Evolutionary conservation across 1,139 yeast genomes (phyloP).

Genomic region (Yamadazyma spencermartinsiae): DNA sequence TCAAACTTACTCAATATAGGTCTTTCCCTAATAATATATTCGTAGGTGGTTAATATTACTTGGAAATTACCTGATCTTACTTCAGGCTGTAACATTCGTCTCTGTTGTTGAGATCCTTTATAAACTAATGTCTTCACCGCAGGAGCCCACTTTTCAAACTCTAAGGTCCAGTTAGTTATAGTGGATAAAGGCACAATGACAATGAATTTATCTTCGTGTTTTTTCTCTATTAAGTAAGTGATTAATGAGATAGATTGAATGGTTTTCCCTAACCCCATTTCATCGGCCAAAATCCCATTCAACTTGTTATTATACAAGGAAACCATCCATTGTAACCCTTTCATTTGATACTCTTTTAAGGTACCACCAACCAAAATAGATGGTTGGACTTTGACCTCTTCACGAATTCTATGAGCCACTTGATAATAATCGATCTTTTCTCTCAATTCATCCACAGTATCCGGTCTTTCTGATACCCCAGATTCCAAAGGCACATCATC

Average conservation of each 20-base stretch:
- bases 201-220: conserved; percentile 67
- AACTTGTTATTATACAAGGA: conserved; percentile 89
- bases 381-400: conserved; percentile 66
- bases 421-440: conserved; percentile 74
- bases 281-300: conserved; percentile 96
- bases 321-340: conserved; percentile 98
- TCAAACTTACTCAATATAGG: conserved; percentile 64
- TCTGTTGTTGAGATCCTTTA: conserved; percentile 72
- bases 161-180: conserved; percentile 80
- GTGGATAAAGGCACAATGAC: conserved; percentile 86
- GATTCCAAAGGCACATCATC: conserved; percentile 19
- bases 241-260: conserved; percentile 91
- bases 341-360: conserved; percentile 87
- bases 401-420: conserved; percentile 75
- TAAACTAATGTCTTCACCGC: conserved; percentile 63
- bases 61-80: conserved; percentile 70
- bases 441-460: conserved; percentile 46
- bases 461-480: conserved; percentile 16
- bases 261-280: conserved; percentile 97
- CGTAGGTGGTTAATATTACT: conserved; percentile 76
- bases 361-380: conserved; percentile 77
- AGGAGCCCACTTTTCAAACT: conserved; percentile 90
- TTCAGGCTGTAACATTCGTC: conserved; percentile 63
- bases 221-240: conserved; percentile 80
- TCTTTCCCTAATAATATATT: conserved; percentile 74